Evolutionary conservation across 805 yeast genomes (phyloP).

Genomic region (Teunomyces panamensis): DNA sequence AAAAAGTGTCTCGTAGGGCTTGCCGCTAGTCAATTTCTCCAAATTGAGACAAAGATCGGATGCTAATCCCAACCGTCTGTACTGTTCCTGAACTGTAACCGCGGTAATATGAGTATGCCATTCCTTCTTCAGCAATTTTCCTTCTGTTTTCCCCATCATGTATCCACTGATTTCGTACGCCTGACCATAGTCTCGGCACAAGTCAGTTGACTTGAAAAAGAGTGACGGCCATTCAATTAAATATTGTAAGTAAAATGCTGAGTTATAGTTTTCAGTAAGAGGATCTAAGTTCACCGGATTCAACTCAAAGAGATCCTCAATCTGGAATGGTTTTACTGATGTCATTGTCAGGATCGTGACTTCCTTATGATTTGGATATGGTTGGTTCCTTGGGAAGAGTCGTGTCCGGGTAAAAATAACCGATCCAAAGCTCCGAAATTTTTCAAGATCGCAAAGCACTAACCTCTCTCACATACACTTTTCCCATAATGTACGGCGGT

Average conservation of each 20-base stretch:
- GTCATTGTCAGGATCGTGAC: conserved; percentile 53
- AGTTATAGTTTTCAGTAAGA: conserved; percentile 86
- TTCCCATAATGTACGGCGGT: conserved; percentile 44
- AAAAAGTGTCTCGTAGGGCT: conserved; percentile 76
- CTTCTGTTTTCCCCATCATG: conserved; percentile 97
- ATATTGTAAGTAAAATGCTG: conserved; percentile 81
- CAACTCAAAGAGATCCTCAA: conserved; percentile 73
- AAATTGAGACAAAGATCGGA: conserved; percentile 71
- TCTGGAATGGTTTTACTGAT: conserved; percentile 81
- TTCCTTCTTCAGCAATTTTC: conserved; percentile 57
- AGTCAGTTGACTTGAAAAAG: conserved; percentile 70
- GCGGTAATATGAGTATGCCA: conserved; percentile 99
- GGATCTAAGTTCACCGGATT: conserved; percentile 82
- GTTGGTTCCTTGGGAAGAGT: not conserved
- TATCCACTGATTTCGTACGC: conserved; percentile 52
- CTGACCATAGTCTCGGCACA: conserved; percentile 16
- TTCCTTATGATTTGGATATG: too few species aligned
- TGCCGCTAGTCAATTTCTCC: conserved; percentile 65
- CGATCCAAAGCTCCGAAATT: conserved; percentile 1
- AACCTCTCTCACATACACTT: not conserved
- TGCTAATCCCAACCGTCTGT: conserved; percentile 84
- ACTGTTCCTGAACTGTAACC: conserved; percentile 81
- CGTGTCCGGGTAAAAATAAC: not conserved
- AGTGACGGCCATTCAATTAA: conserved; percentile 84
- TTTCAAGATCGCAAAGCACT: conserved; percentile 2